Base-by-base conservation (phyloP, 1,284 basidiomycete species). In the Ustilago crameri region DNA sequence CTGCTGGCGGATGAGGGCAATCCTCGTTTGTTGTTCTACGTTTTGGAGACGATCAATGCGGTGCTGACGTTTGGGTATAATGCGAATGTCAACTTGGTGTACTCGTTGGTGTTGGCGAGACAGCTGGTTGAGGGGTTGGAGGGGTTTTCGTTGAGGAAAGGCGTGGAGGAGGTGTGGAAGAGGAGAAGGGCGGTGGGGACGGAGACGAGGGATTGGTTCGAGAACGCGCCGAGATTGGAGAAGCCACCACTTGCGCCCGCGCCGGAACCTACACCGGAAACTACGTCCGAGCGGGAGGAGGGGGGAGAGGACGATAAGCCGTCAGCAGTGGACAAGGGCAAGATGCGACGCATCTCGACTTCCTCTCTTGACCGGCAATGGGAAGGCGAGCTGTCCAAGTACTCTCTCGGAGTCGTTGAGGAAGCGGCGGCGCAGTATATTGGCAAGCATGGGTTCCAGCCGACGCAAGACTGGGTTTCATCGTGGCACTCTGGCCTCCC, bases 1-100 rank as follows among this genome's bases (percentile, higher is more conserved):
- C 85, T 98, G 37, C 86, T 98, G 26, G 90, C 92, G 0, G 94
- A 97, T 71, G 94, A 97, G 84, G 92, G 93, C 7, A 92, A 98
- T 82, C 95, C 95, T 3, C 86, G 95, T 49, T 85, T 97, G 23
- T 86, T 96, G 27, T 97, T 92, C 84, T 95, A 95, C 84, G 89
- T 93, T 90, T 87, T 98, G 42, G 95, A 98, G 82, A 89, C 91
- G 5, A 93, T 97, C 86, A 96, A 94, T 83, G 88, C 90, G 5
- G 86, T 96, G 51, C 87, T 97, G 53, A 85, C 82, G 42, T 73
- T 70, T 51, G 79, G 83, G 26, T 76, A 78, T n/a, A 54, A 20
- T 14, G 89, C 91, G 35, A 98, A 97, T 83, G 90, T 94, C 0
- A 91, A 95, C 75, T 84, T 98, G 27, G 86, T 94, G 38, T 95